Evolutionary conservation across 805 yeast species (phyloP), one percentile per base, ranked within the genome.

Genomic region (Candida sanyiensis): DNA sequence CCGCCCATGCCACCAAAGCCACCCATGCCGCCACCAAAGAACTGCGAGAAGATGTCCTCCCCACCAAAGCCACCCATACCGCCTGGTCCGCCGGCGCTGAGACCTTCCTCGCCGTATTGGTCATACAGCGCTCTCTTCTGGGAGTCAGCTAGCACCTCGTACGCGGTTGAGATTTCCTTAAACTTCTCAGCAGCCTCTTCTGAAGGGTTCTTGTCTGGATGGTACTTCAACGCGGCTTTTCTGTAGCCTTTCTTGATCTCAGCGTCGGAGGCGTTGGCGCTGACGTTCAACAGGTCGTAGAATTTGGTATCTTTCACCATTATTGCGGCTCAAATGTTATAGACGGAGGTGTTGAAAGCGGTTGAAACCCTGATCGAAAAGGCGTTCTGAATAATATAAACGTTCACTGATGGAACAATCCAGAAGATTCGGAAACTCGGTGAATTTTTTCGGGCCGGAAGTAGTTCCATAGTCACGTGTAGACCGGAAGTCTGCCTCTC

Each of bases 181-280:
- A 90, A 90, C 66, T 85, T 88, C 59, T 90, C 97, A 38, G 94
- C 93, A 12, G 95, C 96, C 62, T 89, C 97, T 38, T 83, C 88
- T 13, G 81, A 71, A 41, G 87, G 79, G 56, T 79, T 79, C 67
- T 83, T 83, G 66, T 83, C 94, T 48, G 94, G 94, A 61, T 83
- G 94, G 63, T 72, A 80, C 56, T 80, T 83, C 55, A 83, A 70
- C 15, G 94, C 94, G 30, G 83, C 74, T 54, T 80, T 74, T 72
- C 90, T 77, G 66, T 83, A 83, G 21, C 89, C 90, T 56, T 83
- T 83, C 62, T 83, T 83, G 59, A 83, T 75, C 63, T 83, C 87
- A 30, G 70, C 57, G 35, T 80, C 90, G 22, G 75, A 61, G 22
- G 90, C 90, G 37, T 69, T 70, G 37, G 83, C 76, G 11, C 82